These are phyloP conservation scores for Passiflora organensis DNA, from an alignment of 345 rosid species.

Conservation along the genomic window DNA sequence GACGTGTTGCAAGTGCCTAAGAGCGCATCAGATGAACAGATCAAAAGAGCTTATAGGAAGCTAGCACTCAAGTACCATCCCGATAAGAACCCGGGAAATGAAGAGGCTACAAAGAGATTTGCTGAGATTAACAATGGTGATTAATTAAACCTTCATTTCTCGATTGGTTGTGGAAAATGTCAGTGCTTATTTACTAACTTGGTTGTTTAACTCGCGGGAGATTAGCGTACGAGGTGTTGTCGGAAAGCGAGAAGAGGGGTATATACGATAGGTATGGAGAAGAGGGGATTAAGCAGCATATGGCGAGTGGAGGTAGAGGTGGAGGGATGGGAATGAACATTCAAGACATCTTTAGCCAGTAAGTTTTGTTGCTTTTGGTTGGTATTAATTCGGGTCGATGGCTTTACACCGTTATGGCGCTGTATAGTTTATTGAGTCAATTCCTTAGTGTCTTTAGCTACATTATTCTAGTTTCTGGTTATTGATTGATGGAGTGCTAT, in stretches of 20 bases:
- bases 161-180: background rate
- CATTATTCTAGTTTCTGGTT: too few relatives aligned
- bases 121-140: conserved; percentile 91
- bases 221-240: conserved; percentile 91
- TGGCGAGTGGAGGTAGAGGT: conserved; percentile 80
- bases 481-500: too few relatives aligned
- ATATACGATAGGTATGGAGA: conserved; percentile 89
- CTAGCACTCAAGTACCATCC: conserved; percentile 99
- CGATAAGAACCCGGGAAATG: conserved; percentile 92
- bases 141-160: background rate
- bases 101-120: conserved; percentile 82
- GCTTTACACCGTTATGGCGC: too few relatives aligned
- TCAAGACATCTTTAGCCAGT: conserved; percentile 59
- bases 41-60: conserved; percentile 95
- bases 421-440: too few relatives aligned
- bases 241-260: conserved; percentile 81
- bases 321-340: conserved; percentile 68
- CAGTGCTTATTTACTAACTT: background rate
- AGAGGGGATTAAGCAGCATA: conserved; percentile 92
- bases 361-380: conserved; percentile 14
- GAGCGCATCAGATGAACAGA: conserved; percentile 97
- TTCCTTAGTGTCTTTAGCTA: too few relatives aligned
- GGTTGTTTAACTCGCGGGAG: conserved; percentile 13
- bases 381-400: too few relatives aligned
- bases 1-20: conserved; percentile 85